phyloP scores from a whole-genome alignment of 257 asterid genomes.

The Nicotiana tomentosiformis region DNA sequence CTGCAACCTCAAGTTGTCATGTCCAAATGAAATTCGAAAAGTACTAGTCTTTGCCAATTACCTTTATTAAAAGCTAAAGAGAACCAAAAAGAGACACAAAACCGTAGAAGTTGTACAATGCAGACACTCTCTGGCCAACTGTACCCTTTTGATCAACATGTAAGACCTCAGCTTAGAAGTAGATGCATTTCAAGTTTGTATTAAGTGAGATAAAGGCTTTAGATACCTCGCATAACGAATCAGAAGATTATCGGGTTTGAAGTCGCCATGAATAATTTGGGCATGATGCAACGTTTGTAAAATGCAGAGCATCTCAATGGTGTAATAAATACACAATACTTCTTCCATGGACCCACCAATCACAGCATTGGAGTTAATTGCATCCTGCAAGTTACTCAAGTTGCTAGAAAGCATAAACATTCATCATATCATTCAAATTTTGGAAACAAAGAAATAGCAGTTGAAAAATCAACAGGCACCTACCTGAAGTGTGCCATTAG shows the following conservation, averaged over 20 bases:
- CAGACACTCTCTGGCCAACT: neutral
- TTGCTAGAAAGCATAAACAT: constrained; percentile 12
- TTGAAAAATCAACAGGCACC: constrained; percentile 17
- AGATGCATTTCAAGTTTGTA: neutral
- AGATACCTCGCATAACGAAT: constrained; percentile 86
- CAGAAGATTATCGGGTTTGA: constrained; percentile 93
- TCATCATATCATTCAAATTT: neutral
- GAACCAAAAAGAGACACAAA: neutral
- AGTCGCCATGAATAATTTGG: constrained; percentile 83
- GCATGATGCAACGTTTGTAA: constrained; percentile 71
- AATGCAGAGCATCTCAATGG: constrained; percentile 86
- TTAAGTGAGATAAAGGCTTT: neutral
- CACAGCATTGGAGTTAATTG: constrained; percentile 62
- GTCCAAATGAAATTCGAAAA: neutral
- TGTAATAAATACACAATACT: constrained; percentile 76
- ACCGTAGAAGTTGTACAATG: neutral
- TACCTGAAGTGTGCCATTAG: constrained; percentile 96
- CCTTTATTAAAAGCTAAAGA: neutral
- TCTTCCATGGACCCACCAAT: constrained; percentile 81
- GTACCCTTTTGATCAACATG: neutral
- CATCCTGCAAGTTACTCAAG: constrained; percentile 58
- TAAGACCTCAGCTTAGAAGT: neutral
- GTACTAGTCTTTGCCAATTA: neutral
- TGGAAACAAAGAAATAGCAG: neutral
- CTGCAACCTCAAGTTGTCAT: neutral